Base-by-base conservation (phyloP, 1,284 basidiomycete species). In the Boletus smithii region DNA sequence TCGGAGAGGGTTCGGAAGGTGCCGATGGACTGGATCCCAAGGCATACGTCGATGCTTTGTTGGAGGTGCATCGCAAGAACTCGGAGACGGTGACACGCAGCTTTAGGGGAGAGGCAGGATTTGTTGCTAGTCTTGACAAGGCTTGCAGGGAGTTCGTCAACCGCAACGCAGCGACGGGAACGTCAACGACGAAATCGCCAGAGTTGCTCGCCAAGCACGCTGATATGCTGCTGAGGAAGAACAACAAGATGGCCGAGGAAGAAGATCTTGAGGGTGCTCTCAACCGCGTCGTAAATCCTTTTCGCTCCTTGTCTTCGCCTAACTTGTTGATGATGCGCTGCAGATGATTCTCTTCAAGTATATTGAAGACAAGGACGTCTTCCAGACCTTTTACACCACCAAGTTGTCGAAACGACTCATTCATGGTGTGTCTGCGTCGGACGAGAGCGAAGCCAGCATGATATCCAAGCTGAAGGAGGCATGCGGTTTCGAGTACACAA, bases 261-360 rank as follows among this genome's bases (percentile, higher is more conserved):
- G 83, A 81, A 39, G 89, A 95, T 59, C 74, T 99, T 7, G 95
- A 98, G 69, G 81, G 85, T 42, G 89, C 91, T 9, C 70, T 99
- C 37, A 90, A 93, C 68, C 88, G 93, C 63, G 91, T 94, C 60
- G 93, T 95, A 70, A 31, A 86, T 76, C 36, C 11, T 31, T 48
- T 10, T 5, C 33, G 42, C 34, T 44, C 37, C 42, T 23, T 33
- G 37, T 24, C 14, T 24, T 43, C 1, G 4, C 3, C 26, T 13
- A 11, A 8, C 10, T 5, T 26, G 10, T 7, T 48, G 23, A 55
- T 6, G 47, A 20, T 51, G 26, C 16, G 24, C 31, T 41, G n/a
- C 53, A 95, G 93, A 97, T 98, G 95, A 78, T 95, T 36, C 76
- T 99, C 42, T 99, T 99, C 87, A 97, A 97, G 71, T 99, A 97